A percentile compares a stretch with the other conserved stretches of the same genome.
These are phyloP conservation scores for Harringtonia aguacate DNA, from an alignment of 2,329 filamentous ascomycete species.

Conservation along the genomic window DNA sequence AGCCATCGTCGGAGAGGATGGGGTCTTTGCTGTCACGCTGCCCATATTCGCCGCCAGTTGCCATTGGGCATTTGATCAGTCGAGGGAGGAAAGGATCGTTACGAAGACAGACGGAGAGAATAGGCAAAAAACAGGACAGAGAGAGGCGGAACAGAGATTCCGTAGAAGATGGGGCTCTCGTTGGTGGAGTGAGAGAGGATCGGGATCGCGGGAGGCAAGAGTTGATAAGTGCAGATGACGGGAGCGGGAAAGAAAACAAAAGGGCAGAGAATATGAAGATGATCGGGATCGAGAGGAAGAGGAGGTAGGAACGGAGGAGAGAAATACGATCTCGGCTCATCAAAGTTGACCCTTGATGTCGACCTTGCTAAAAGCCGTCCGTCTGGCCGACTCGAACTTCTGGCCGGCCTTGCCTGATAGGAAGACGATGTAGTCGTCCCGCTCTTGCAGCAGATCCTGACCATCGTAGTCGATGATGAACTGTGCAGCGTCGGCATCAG, in stretches of 20 bases:
- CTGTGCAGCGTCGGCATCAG: slow-evolving; percentile 78
- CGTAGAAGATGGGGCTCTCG: too few species aligned
- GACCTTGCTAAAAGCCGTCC: slow-evolving; percentile 70
- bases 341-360: slow-evolving; percentile 97
- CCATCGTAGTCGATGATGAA: slow-evolving; percentile 79
- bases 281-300: not conserved
- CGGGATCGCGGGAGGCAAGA: too few species aligned
- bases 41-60: too few species aligned
- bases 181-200: not conserved
- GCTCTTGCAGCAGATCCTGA: slow-evolving; percentile 66
- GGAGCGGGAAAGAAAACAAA: not conserved
- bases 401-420: slow-evolving; percentile 60
- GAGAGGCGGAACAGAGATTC: too few species aligned
- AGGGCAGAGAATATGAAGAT: too few species aligned
- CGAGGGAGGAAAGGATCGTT: not conserved
- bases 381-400: slow-evolving; percentile 64
- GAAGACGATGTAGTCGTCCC: slow-evolving; percentile 62
- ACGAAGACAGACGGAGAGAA: too few species aligned
- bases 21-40: too few species aligned
- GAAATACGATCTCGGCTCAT: slow-evolving; percentile 18
- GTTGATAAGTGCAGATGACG: not conserved
- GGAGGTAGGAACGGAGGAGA: not conserved
- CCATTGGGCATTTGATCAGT: too few species aligned
- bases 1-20: too few species aligned
- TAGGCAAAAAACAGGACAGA: too few species aligned